Conservation (phyloP, 2,329 filamentous ascomycete genomes). For the Aureobasidium sp. region DNA sequence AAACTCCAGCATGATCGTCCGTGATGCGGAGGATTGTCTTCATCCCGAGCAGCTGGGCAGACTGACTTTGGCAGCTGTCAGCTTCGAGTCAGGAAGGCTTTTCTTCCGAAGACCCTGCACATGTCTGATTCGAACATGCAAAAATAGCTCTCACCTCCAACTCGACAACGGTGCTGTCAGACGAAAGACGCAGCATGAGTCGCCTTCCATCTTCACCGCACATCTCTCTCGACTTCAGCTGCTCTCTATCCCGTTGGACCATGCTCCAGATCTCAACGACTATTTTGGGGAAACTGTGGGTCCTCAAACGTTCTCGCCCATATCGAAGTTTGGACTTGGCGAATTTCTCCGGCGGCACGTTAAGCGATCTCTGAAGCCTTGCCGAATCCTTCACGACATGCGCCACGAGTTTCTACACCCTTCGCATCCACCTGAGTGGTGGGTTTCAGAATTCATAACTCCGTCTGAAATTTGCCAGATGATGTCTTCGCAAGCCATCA, state of each 20-base stretch:
- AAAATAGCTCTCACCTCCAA: not conserved
- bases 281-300: slow-evolving; percentile 1
- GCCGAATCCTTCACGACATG: not conserved
- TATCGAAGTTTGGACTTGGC: not conserved
- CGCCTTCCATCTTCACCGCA: not conserved
- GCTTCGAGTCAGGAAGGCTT: not conserved
- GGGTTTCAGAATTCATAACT: not conserved
- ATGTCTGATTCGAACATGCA: not conserved
- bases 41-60: not conserved
- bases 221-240: not conserved
- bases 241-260: not conserved
- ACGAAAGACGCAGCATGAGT: not conserved
- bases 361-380: not conserved
- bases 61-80: slow-evolving; percentile 7
- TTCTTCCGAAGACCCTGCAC: not conserved
- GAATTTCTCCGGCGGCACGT: not conserved
- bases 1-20: not conserved
- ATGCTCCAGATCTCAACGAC: slow-evolving; percentile 2
- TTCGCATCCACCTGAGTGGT: not conserved
- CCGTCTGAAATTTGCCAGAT: not conserved
- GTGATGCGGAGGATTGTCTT: not conserved
- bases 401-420: not conserved
- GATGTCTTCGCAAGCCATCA: not conserved
- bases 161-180: not conserved
- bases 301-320: not conserved